A percentile compares a stretch with the other conserved stretches of the same genome.
These are phyloP conservation scores for Bipolaris gigantea DNA, from an alignment of 2,329 filamentous ascomycete species.

Conservation along the genomic window DNA sequence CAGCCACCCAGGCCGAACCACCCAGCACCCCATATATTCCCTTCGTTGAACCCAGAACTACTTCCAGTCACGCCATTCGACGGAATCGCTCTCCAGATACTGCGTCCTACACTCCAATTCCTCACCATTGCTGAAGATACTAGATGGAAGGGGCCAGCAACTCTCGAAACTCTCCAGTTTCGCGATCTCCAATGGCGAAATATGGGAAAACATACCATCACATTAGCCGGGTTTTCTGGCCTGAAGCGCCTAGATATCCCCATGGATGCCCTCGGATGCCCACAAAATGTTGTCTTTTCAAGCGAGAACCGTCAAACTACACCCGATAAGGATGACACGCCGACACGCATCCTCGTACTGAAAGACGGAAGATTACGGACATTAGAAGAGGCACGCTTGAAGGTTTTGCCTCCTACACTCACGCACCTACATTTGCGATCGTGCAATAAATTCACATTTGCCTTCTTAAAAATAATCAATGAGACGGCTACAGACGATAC, in stretches of 20 bases:
- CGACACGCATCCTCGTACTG: not conserved
- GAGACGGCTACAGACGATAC: not conserved
- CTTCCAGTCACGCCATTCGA: conserved; percentile 10
- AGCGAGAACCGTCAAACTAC: not conserved
- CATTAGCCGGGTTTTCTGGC: conserved; percentile 5
- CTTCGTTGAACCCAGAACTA: conserved; percentile 4
- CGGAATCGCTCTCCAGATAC: conserved; percentile 4
- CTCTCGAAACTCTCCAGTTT: conserved; percentile 12
- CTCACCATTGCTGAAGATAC: conserved; percentile 15
- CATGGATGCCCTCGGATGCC: conserved; percentile 11
- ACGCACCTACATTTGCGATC: conserved; percentile 9
- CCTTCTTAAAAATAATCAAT: conserved; percentile 11
- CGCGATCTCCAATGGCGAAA: conserved; percentile 10
- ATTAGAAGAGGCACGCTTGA: not conserved
- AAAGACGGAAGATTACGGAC: not conserved
- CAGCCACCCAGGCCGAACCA: not conserved
- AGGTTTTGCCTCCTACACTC: conserved; percentile 11
- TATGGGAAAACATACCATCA: conserved; percentile 19
- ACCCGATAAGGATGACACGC: not conserved
- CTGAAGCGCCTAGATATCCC: conserved; percentile 13
- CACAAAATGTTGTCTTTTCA: conserved; percentile 8
- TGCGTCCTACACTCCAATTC: conserved; percentile 11
- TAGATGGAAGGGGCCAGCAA: conserved; percentile 13
- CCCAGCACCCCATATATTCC: not conserved
- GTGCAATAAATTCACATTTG: conserved; percentile 14